Evolutionary conservation across 441 rosid genomes (phyloP).

Genomic region (Hura crepitans): DNA sequence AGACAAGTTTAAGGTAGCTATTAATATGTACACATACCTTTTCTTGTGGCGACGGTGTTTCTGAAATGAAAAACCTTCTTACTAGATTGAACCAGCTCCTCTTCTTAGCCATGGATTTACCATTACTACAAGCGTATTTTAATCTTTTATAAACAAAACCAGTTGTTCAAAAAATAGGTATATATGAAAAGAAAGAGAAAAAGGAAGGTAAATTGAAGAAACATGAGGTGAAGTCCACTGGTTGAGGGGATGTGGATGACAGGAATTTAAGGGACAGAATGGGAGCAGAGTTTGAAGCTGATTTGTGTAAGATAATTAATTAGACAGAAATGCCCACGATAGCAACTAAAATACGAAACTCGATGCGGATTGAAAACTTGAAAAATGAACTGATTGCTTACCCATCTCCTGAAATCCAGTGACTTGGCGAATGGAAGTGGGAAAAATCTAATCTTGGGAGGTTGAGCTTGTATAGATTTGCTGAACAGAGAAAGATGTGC

Average conservation of each 20-base stretch:
- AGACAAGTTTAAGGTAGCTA: too few species aligned
- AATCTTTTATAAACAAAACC: too few species aligned
- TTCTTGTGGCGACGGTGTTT: conserved; percentile 40
- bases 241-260: too few species aligned
- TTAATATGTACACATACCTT: conserved; percentile 45
- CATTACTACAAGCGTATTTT: conserved; percentile 31
- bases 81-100: conserved; percentile 62
- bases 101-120: conserved; percentile 61
- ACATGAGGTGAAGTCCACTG: too few species aligned
- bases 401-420: conserved; percentile 34
- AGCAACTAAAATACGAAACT: conserved; percentile 12
- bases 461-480: conserved; percentile 4
- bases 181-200: too few species aligned
- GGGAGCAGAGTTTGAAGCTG: not conserved
- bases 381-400: conserved; percentile 21
- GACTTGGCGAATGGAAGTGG: conserved; percentile 22
- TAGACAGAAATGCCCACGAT: not conserved
- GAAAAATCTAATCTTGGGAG: conserved; percentile 24
- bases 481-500: conserved; percentile 22
- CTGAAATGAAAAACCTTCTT: conserved; percentile 62
- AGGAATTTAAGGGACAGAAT: not conserved
- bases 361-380: conserved; percentile 12
- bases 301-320: not conserved
- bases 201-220: too few species aligned
- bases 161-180: too few species aligned